Evolutionary conservation across 169 alveolate species (phyloP).

Genomic region (Plasmodium knowlesi): DNA sequence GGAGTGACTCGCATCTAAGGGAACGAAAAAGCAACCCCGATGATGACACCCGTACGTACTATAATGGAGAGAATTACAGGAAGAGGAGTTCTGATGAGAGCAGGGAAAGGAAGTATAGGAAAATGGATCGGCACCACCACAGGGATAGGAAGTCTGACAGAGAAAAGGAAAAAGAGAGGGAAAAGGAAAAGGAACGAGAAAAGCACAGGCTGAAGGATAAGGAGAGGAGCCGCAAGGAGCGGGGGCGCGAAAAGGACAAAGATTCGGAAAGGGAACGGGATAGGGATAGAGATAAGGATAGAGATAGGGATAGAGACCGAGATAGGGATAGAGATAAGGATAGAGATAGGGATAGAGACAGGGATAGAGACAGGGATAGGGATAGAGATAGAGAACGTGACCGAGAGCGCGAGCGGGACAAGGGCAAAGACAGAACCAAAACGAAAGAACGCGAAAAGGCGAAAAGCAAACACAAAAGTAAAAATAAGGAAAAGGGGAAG

Average conservation of each 20-base stretch:
- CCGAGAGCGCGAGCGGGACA: neutral
- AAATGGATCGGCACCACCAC: conserved; percentile 12
- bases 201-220: conserved; percentile 12
- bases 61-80: conserved; percentile 23
- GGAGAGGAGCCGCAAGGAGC: neutral
- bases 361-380: neutral
- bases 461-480: conserved; percentile 24
- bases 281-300: neutral
- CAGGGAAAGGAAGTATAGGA: conserved; percentile 56
- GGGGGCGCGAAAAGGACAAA: neutral
- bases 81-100: conserved; percentile 39
- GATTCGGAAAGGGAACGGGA: neutral
- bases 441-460: conserved; percentile 5
- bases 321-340: conserved; percentile 2
- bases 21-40: conserved; percentile 1
- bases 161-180: conserved; percentile 7
- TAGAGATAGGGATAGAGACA: neutral
- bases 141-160: conserved; percentile 40
- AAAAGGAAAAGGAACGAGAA: conserved; percentile 3
- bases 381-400: neutral
- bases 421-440: neutral
- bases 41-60: conserved; percentile 6
- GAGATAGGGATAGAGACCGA: neutral
- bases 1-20: neutral
- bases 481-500: conserved; percentile 6